Percentiles rank a stretch among this genome's conserved stretches.
Conservation (phyloP, 2,329 filamentous ascomycete genomes). For the Aureobasidium lini region DNA sequence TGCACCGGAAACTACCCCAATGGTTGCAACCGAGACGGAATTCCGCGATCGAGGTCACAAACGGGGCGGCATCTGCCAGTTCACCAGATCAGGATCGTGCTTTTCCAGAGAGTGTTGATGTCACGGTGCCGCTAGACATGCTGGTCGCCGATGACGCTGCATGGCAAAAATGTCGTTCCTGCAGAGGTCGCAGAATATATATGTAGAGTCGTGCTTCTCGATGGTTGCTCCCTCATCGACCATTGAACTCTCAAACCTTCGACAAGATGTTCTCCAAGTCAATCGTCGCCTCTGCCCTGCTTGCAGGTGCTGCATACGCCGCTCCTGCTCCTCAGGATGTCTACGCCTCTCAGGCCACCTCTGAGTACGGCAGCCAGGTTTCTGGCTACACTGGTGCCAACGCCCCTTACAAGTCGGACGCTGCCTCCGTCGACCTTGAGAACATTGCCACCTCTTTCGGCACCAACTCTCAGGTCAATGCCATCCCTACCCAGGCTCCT, state of each 20-base stretch:
- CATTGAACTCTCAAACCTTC: neutral
- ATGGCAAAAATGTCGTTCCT: constrained; percentile 8
- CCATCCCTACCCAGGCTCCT: constrained; percentile 27
- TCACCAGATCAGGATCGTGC: neutral
- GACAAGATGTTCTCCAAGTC: constrained; percentile 20
- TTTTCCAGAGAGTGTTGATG: constrained; percentile 4
- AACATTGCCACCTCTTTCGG: constrained; percentile 36
- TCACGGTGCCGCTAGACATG: neutral
- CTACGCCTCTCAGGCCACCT: constrained; percentile 10
- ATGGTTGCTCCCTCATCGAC: neutral
- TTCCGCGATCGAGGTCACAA: neutral
- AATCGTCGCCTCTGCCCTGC: constrained; percentile 17
- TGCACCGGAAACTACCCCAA: constrained; percentile 3
- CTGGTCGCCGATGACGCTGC: constrained; percentile 9
- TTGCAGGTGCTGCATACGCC: constrained; percentile 24
- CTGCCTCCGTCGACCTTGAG: constrained; percentile 26
- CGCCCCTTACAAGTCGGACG: constrained; percentile 34
- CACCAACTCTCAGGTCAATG: constrained; percentile 36
- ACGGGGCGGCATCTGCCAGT: constrained; percentile 4
- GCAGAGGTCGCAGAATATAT: neutral
- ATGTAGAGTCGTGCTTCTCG: neutral
- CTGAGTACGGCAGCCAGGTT: constrained; percentile 17
- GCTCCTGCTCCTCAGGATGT: constrained; percentile 29
- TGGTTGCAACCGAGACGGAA: constrained; percentile 9
- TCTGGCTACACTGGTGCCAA: constrained; percentile 40